phyloP scores from a whole-genome alignment of 768 basidiomycete species.

The Russula lepida region DNA sequence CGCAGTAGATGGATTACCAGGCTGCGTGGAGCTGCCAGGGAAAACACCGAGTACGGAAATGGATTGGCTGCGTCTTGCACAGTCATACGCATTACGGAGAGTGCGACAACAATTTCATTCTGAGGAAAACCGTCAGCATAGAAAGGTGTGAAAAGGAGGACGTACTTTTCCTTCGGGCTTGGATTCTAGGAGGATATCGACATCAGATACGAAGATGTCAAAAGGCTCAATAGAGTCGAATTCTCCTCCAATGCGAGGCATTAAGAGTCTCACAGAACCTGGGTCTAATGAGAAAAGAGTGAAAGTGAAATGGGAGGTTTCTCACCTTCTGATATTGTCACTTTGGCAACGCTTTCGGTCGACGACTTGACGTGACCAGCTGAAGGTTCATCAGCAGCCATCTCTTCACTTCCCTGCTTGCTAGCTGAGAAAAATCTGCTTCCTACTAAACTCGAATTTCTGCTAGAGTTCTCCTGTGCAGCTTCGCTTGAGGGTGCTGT shows the following conservation, averaged over 20 bases:
- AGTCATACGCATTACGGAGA: constrained; percentile 54
- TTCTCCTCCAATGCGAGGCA: constrained; percentile 36
- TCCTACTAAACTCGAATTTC: constrained; percentile 63
- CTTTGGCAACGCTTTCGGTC: constrained; percentile 43
- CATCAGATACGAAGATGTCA: constrained; percentile 50
- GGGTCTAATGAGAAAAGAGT: constrained; percentile 2
- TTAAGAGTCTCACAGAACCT: constrained; percentile 38
- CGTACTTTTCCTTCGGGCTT: constrained; percentile 65
- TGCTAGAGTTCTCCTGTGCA: constrained; percentile 33
- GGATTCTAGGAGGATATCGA: constrained; percentile 55
- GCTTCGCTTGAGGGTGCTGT: constrained; percentile 20
- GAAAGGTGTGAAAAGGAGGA: neutral
- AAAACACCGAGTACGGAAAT: constrained; percentile 36
- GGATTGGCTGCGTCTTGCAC: constrained; percentile 41
- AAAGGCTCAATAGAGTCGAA: constrained; percentile 34
- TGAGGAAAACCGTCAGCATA: constrained; percentile 25
- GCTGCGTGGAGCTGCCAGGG: constrained; percentile 46
- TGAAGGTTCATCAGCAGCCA: constrained; percentile 31
- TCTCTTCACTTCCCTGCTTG: constrained; percentile 31
- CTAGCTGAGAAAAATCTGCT: constrained; percentile 62
- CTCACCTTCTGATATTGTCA: constrained; percentile 35
- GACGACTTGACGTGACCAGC: constrained; percentile 16
- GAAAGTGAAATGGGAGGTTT: neutral
- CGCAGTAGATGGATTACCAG: constrained; percentile 38
- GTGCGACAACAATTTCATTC: constrained; percentile 62